Conservation (phyloP, 73 alveolate species). For the Paramecium caudatum region DNA sequence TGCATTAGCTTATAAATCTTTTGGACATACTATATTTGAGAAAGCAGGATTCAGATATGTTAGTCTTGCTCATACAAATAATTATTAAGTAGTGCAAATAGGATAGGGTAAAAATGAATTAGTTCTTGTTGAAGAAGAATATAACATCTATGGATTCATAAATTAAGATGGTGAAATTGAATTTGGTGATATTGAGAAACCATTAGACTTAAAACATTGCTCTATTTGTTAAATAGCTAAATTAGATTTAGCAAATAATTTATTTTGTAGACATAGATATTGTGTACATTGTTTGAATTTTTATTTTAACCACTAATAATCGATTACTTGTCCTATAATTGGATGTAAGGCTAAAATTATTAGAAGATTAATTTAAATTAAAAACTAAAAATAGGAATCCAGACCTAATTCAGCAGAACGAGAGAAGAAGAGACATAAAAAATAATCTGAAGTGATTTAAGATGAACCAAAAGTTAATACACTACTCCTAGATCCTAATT, state of each 20-base stretch:
- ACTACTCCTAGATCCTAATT: neutral
- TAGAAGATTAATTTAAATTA: neutral
- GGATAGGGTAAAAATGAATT: neutral
- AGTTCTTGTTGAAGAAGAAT: neutral
- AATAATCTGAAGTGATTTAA: neutral
- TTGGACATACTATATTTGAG: neutral
- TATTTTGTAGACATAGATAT: slow-evolving; percentile 62
- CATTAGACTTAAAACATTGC: neutral
- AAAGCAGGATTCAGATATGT: slow-evolving; percentile 18
- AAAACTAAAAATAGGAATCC: neutral
- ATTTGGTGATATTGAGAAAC: neutral
- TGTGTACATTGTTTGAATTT: neutral
- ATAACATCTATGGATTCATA: neutral
- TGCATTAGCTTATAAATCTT: neutral
- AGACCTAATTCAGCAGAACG: neutral
- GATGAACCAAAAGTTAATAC: slow-evolving; percentile 10
- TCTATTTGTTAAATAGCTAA: slow-evolving; percentile 7
- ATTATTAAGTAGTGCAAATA: neutral
- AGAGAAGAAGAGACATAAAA: neutral
- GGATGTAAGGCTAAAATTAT: slow-evolving; percentile 52
- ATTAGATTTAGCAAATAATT: slow-evolving; percentile 26
- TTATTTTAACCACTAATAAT: slow-evolving; percentile 2
- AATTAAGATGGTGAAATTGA: neutral
- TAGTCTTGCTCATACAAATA: neutral
- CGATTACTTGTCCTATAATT: slow-evolving; percentile 15